Evolutionary conservation across 2,329 filamentous ascomycete genomes (phyloP).

Genomic region (Claviceps purpurea): DNA sequence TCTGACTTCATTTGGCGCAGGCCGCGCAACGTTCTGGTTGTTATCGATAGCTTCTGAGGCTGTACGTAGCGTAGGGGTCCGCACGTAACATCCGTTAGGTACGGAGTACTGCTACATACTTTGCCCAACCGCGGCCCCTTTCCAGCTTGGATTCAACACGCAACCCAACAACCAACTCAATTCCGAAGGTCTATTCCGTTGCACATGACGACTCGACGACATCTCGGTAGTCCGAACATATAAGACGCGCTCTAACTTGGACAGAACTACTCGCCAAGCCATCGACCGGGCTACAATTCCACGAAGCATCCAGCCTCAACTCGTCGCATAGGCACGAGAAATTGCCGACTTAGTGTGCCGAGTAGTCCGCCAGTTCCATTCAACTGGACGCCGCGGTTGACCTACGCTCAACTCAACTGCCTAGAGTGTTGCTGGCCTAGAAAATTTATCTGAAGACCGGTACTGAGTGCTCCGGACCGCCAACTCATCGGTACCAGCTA

Average conservation of each 20-base stretch:
- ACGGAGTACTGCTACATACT: too few relatives aligned
- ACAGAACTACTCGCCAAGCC: not conserved
- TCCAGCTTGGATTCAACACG: not conserved
- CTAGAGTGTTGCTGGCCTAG: not conserved
- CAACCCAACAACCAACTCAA: not conserved
- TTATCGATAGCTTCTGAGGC: constrained; percentile 3
- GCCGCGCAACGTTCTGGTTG: not conserved
- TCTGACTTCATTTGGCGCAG: too few relatives aligned
- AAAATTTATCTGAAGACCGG: not conserved
- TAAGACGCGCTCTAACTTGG: not conserved
- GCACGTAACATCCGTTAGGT: not conserved
- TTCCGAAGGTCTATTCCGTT: not conserved
- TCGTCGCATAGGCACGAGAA: not conserved
- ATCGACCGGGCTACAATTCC: not conserved
- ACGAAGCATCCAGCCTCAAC: not conserved
- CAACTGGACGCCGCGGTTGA: not conserved
- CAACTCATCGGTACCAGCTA: constrained; percentile 1
- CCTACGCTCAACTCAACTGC: not conserved
- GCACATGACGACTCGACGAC: not conserved
- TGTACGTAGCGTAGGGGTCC: not conserved
- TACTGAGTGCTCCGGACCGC: not conserved
- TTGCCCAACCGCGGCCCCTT: constrained; percentile 1
- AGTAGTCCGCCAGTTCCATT: not conserved
- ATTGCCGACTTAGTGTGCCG: not conserved
- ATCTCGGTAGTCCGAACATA: not conserved